Base-by-base conservation (phyloP, 2,329 filamentous ascomycete genomes). In the Beauveria rudraprayagi region DNA sequence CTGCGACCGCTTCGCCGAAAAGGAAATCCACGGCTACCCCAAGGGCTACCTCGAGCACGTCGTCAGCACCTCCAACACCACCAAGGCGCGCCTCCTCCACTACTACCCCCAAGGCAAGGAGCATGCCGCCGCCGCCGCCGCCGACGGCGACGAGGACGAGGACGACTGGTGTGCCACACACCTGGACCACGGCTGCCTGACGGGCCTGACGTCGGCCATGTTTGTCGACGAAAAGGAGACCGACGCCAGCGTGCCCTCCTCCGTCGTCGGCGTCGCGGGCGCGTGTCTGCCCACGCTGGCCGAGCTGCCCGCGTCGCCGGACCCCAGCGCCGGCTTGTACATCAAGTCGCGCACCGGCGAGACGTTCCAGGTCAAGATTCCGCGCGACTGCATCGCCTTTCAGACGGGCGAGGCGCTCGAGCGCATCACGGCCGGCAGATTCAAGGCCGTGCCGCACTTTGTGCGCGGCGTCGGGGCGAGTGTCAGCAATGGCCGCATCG, bases 121-220 rank as follows among this genome's bases (percentile, higher is more conserved):
- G 65, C 73, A 65, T 44, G 71, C 71, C 10, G 30, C 30, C 30
- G 28, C 8, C 9, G 28, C 28, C 10, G 30, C 10, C 16, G 70
- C 72, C 9, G 73, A 73, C 46, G 74, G 72, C 40, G 78, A 78
- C 59, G 87, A 91, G 63, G 78, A 78, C 59, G 87, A 91, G 63
- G 92, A 97, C 73, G 90, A 95, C 75, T 99, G 94, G 94, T 99
- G 93, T 73, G 90, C 92, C 3, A 91, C 89, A 1, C 90, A 94
- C 72, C 79, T 94, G 61, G 93, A 97, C 73, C 92, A 97, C 69
- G 92, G 94, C 48, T 97, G 93, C 71, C 81, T 99, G 37, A 99
- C 94, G 0, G 93, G 92, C 16, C 80, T 99, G 40, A 99, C 94
- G 0, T 93, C 89, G 2, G 92, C 93, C 66, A 96, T 97, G 92